A percentile compares a stretch with the other conserved stretches of the same genome.
phyloP scores from a whole-genome alignment of 2,329 filamentous ascomycete genomes.

The Botrytis squamosa region DNA sequence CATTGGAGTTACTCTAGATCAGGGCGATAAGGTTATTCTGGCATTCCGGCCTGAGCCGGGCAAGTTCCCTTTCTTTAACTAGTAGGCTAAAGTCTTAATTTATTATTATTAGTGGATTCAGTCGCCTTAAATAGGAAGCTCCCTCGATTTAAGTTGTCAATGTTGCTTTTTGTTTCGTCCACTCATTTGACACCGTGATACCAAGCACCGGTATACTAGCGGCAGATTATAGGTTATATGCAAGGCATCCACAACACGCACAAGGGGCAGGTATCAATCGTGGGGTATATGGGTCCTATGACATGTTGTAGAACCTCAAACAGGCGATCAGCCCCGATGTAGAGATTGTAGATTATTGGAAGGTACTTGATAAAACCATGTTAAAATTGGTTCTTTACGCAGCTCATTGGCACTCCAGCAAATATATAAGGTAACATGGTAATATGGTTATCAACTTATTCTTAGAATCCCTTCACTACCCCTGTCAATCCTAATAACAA shows the following conservation, averaged over 20 bases:
- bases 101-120: not conserved
- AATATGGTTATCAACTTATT: not conserved
- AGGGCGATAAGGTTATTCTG: not conserved
- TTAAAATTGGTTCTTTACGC: not conserved
- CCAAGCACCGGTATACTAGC: not conserved
- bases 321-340: not conserved
- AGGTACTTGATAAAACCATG: not conserved
- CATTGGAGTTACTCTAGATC: not conserved
- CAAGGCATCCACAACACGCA: not conserved
- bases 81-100: not conserved
- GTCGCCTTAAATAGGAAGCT: not conserved
- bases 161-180: not conserved
- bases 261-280: not conserved
- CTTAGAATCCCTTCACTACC: not conserved
- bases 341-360: slow-evolving; percentile 4
- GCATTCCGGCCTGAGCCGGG: not conserved
- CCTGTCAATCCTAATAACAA: slow-evolving; percentile 4
- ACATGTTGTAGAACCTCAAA: slow-evolving; percentile 11
- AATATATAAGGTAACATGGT: not conserved
- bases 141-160: not conserved
- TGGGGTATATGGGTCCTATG: slow-evolving; percentile 17
- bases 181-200: slow-evolving; percentile 6
- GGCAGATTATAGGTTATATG: slow-evolving; percentile 2
- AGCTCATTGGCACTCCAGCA: slow-evolving; percentile 1
- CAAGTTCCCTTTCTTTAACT: not conserved